These are phyloP conservation scores for Limonium bicolor DNA, from an alignment of 148 eudicot species.

Conservation along the genomic window DNA sequence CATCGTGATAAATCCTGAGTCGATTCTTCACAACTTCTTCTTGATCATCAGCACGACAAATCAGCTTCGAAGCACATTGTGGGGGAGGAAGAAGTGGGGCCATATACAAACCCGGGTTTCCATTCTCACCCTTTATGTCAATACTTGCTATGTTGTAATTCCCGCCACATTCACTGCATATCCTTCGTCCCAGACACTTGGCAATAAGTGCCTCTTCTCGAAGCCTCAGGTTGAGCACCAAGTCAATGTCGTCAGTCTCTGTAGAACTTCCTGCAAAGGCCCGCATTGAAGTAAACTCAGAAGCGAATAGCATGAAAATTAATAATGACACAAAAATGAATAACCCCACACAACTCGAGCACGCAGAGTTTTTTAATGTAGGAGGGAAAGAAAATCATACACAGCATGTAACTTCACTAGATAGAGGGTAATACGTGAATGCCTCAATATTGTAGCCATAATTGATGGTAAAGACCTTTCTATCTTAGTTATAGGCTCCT, in stretches of 20 bases:
- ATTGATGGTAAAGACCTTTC: no score
- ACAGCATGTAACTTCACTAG: no score
- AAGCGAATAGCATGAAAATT: no score
- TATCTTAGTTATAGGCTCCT: no score
- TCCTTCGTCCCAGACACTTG: constrained; percentile 91
- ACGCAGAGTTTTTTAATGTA: no score
- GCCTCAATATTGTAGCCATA: no score
- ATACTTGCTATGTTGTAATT: constrained; percentile 83
- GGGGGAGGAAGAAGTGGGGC: constrained; percentile 88
- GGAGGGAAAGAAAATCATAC: no score
- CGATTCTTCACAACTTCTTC: constrained; percentile 75
- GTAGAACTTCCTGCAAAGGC: constrained; percentile 56
- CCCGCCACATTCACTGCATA: constrained; percentile 84
- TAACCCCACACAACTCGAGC: no score
- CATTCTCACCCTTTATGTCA: constrained; percentile 56
- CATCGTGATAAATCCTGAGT: constrained; percentile 61
- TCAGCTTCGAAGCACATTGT: constrained; percentile 62
- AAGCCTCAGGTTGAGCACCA: constrained; percentile 84
- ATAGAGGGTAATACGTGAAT: no score
- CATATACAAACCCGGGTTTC: constrained; percentile 60
- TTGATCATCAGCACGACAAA: constrained; percentile 73
- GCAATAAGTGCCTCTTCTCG: constrained; percentile 77
- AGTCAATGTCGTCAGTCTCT: constrained; percentile 69
- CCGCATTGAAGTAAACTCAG: no score
- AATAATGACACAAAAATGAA: constrained; percentile 1